phyloP scores from a whole-genome alignment of 192 early-diverging fungal genomes.

The Phycomyces blakesleeanus region DNA sequence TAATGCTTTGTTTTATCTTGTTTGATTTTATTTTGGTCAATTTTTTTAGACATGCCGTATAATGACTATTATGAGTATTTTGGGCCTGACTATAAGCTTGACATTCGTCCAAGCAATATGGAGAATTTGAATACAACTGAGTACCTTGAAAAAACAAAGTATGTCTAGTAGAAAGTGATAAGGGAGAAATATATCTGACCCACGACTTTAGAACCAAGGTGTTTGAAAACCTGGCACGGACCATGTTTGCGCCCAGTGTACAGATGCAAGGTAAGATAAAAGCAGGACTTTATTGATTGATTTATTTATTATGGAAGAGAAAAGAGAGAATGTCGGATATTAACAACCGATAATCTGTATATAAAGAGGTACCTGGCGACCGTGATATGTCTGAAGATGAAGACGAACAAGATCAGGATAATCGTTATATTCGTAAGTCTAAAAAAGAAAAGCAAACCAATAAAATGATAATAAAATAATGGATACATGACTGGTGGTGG shows the following conservation, averaged over 20 bases:
- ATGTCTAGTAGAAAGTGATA: slow-evolving; percentile 6
- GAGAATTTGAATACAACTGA: slow-evolving; percentile 85
- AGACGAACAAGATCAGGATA: slow-evolving; percentile 56
- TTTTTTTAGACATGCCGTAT: slow-evolving; percentile 62
- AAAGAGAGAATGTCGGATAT: not conserved
- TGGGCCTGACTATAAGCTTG: slow-evolving; percentile 87
- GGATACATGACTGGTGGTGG: not conserved
- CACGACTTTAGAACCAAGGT: slow-evolving; percentile 41
- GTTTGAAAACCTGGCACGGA: slow-evolving; percentile 63
- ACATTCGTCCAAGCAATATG: slow-evolving; percentile 83
- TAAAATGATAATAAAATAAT: too few relatives aligned
- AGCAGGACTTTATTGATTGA: too few relatives aligned
- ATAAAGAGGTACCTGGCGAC: slow-evolving; percentile 69
- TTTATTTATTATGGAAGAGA: too few relatives aligned
- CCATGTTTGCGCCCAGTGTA: slow-evolving; percentile 70
- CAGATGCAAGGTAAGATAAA: slow-evolving; percentile 73
- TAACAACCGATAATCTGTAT: not conserved
- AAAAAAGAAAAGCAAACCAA: not conserved
- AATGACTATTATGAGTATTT: slow-evolving; percentile 90
- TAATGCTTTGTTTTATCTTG: too few relatives aligned
- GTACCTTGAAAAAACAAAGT: slow-evolving; percentile 84
- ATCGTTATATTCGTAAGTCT: slow-evolving; percentile 57
- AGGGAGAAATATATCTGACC: not conserved
- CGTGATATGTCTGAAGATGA: slow-evolving; percentile 65
- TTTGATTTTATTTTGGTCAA: not conserved